Conservation (phyloP, 768 basidiomycete species). For the Auriscalpium vulgare region DNA sequence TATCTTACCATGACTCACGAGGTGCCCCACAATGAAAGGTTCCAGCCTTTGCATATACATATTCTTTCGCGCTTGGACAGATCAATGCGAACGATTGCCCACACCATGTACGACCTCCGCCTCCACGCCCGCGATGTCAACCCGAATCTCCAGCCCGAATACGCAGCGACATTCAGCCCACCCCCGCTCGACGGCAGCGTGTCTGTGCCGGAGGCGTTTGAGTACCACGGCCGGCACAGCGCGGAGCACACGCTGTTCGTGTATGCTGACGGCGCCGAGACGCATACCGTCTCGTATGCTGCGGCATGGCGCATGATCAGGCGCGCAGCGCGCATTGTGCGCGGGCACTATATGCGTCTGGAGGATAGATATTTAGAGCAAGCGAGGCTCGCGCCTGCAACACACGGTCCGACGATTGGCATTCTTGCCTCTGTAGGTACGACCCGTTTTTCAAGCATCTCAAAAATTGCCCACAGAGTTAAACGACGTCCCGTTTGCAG, state of each 20-base stretch:
- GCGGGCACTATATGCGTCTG: neutral
- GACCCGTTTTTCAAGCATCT: constrained; percentile 1
- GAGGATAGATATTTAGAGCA: no score
- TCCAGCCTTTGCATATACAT: no score
- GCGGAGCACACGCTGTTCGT: neutral
- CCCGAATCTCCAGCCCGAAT: neutral
- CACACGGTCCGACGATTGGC: neutral
- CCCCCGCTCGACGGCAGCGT: neutral
- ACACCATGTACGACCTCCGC: neutral
- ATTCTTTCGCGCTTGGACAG: no score
- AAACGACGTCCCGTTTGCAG: neutral
- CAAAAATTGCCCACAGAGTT: neutral
- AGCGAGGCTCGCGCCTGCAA: no score
- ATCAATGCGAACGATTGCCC: no score
- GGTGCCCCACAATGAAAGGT: no score
- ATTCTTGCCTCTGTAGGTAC: neutral
- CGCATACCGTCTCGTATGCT: neutral
- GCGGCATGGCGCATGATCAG: neutral
- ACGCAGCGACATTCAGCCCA: neutral
- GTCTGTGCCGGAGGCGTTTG: neutral
- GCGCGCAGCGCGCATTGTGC: neutral
- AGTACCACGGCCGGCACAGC: neutral
- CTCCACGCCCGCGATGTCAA: neutral
- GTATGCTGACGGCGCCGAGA: neutral
- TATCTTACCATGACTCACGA: no score